Evolutionary conservation across 2,329 filamentous ascomycete genomes (phyloP), one percentile per base, ranked within the genome.

Genomic region (Pleoardoris graminearum): DNA sequence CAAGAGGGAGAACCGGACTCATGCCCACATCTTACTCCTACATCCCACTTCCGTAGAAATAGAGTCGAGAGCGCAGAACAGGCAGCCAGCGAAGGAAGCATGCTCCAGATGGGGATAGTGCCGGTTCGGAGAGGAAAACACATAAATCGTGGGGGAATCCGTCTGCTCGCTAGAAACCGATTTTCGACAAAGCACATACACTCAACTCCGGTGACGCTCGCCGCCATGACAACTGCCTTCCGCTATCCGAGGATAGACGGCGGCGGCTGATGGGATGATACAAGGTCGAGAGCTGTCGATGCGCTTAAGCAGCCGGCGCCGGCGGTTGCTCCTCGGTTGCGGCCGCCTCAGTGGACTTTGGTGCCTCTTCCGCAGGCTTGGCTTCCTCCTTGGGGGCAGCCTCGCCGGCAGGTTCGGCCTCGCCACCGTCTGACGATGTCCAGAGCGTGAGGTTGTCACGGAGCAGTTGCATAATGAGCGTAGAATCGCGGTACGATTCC

Each of bases 401-500:
- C 53, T 75, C 74, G 55, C 80, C 81, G 60, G 86, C 79, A 53
- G 80, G 80, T 78, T 93, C 90, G 56, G 83, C 82, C 77, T 96
- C 93, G 69, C 82, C 86, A 68, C 85, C 90, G 75, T 96, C 92
- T 55, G 91, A 95, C 66, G 92, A 97, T 68, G 92, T 97, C 92
- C 92, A 97, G 77, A 97, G 88, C 64, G 92, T 97, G 61, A 97
- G 84, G 85, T 97, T 97, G 83, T 97, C 93, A 75, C 93, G 90
- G 76, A 97, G 88, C 59, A 97, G 85, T 84, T 97, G 93, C 93
- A 97, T 97, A 83, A 97, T 97, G 70, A 97, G 86, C 55, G 93
- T 97, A 86, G 91, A 96, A 81, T 97, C 93, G 74, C 92, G 90
- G 88, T 97, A 97, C 55, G 91, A 96, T 82, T 97, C 93, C 83